These are phyloP conservation scores for Reutealis trisperma DNA, from an alignment of 345 rosid genomes.

Conservation along the genomic window DNA sequence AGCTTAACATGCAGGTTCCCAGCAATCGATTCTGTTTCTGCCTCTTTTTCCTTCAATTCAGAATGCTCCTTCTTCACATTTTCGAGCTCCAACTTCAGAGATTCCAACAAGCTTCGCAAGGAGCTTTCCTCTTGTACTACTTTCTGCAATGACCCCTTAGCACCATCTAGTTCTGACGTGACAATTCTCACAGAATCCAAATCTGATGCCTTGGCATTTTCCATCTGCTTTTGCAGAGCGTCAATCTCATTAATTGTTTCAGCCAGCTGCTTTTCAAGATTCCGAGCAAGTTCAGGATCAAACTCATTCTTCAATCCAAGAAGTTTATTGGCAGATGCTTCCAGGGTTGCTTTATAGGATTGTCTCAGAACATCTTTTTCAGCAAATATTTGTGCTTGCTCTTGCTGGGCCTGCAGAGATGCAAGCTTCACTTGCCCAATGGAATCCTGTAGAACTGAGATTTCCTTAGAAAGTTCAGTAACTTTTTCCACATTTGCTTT, in stretches of 20 bases:
- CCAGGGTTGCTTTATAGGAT: conserved; percentile 63
- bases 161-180: conserved; percentile 76
- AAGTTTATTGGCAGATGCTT: conserved; percentile 61
- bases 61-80: conserved; percentile 69
- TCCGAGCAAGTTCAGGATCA: conserved; percentile 65
- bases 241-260: conserved; percentile 64
- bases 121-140: conserved; percentile 75
- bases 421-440: conserved; percentile 82
- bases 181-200: conserved; percentile 64
- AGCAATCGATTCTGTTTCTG: conserved; percentile 77
- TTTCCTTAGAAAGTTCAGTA: conserved; percentile 69
- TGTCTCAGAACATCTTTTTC: conserved; percentile 68
- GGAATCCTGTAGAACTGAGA: conserved; percentile 65
- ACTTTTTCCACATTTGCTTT: conserved; percentile 70
- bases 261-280: conserved; percentile 66
- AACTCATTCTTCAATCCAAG: conserved; percentile 58
- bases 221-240: conserved; percentile 67
- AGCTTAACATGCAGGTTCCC: conserved; percentile 84
- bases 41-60: conserved; percentile 76
- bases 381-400: conserved; percentile 64
- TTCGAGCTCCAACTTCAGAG: conserved; percentile 70
- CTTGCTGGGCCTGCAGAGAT: conserved; percentile 62
- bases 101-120: conserved; percentile 58
- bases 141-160: conserved; percentile 75
- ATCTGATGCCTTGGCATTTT: conserved; percentile 78